Evolutionary conservation across 2,329 filamentous ascomycete genomes (phyloP).

Genomic region (Xylaria digitata): DNA sequence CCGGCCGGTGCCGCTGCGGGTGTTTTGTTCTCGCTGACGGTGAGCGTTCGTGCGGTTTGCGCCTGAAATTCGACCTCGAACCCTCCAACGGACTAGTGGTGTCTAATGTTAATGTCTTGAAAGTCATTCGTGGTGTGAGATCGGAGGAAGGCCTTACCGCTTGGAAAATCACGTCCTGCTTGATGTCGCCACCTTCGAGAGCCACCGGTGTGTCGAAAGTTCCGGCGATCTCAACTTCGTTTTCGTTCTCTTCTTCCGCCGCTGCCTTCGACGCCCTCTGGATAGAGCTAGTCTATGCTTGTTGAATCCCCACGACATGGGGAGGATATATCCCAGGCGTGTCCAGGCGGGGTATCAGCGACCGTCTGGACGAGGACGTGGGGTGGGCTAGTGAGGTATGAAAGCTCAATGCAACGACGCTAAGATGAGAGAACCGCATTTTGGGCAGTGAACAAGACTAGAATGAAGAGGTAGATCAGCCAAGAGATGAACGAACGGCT

Average conservation of each 20-base stretch:
- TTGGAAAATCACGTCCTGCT: slow-evolving; percentile 7
- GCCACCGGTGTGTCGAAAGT: slow-evolving; percentile 6
- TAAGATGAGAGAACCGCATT: not conserved
- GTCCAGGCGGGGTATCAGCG: not conserved
- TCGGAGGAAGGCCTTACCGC: not conserved
- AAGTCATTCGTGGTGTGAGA: not conserved
- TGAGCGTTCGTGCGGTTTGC: slow-evolving; percentile 1
- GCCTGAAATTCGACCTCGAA: slow-evolving; percentile 15
- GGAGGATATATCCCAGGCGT: not conserved
- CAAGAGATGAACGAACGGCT: not conserved
- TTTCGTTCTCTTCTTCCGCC: slow-evolving; percentile 1
- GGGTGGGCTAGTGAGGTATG: slow-evolving; percentile 1
- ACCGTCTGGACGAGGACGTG: not conserved
- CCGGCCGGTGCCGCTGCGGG: slow-evolving; percentile 7
- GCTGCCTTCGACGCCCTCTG: not conserved
- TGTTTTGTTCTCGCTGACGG: slow-evolving; percentile 16
- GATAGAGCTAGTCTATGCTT: not conserved
- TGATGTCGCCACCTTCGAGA: slow-evolving; percentile 7
- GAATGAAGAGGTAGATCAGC: not conserved
- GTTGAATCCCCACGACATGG: not conserved
- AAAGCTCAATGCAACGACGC: slow-evolving; percentile 4
- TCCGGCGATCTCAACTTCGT: slow-evolving; percentile 6
- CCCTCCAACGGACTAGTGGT: not conserved
- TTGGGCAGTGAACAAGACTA: not conserved
- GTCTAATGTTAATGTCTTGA: not conserved